A percentile compares a stretch with the other conserved stretches of the same genome.
phyloP scores from a whole-genome alignment of 1,139 yeast species.

The Arxiozyma telluris region DNA sequence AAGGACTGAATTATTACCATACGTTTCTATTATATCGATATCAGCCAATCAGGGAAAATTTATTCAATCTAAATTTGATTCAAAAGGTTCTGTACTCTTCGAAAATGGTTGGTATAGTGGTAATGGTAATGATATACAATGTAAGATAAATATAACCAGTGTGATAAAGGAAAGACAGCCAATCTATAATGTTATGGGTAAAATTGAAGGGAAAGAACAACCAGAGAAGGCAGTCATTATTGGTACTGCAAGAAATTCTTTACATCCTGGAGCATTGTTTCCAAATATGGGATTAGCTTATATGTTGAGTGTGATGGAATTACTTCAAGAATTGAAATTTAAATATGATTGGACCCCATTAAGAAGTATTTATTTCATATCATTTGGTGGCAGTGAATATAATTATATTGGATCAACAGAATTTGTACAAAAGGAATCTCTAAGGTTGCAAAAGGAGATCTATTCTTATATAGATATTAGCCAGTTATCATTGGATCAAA shows the following conservation, averaged over 20 bases:
- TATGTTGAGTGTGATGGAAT: conserved; percentile 60
- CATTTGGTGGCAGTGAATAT: conserved; percentile 80
- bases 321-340: conserved; percentile 59
- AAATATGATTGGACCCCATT: conserved; percentile 75
- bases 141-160: conserved; percentile 39
- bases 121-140: conserved; percentile 27
- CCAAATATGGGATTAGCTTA: conserved; percentile 73
- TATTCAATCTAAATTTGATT: conserved; percentile 38
- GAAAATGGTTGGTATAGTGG: conserved; percentile 34
- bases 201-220: conserved; percentile 76
- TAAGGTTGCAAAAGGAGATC: conserved; percentile 50
- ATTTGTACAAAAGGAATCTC: conserved; percentile 55
- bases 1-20: conserved; percentile 49
- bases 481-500: conserved; percentile 38
- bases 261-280: conserved; percentile 64
- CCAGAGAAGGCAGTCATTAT: conserved; percentile 62
- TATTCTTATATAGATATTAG: conserved; percentile 64
- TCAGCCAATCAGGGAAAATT: conserved; percentile 59
- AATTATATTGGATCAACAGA: conserved; percentile 81
- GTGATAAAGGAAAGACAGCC: conserved; percentile 53
- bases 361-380: conserved; percentile 71
- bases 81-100: conserved; percentile 30
- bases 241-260: conserved; percentile 78
- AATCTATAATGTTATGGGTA: conserved; percentile 72
- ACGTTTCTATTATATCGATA: conserved; percentile 67